Evolutionary conservation across 2,329 filamentous ascomycete species (phyloP).

Genomic region (Thielaviopsis euricoi): DNA sequence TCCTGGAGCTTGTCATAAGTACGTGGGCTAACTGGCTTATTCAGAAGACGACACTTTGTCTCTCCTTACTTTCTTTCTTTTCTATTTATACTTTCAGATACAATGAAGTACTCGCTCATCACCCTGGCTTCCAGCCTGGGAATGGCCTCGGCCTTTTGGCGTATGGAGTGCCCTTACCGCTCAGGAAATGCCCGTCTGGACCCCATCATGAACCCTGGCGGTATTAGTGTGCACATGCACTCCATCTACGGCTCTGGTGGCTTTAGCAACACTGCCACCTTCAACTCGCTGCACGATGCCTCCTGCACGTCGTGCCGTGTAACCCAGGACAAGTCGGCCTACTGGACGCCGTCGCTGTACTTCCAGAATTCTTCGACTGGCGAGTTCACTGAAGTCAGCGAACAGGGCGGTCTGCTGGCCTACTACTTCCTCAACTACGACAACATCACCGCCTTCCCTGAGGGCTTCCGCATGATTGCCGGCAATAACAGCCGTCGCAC

Average conservation of each 20-base stretch:
- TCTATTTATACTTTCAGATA: background rate
- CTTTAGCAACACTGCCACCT: conserved; percentile 29
- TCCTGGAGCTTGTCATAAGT: background rate
- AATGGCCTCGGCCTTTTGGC: conserved; percentile 59
- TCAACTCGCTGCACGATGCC: conserved; percentile 38
- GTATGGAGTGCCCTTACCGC: conserved; percentile 64
- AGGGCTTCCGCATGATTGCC: conserved; percentile 66
- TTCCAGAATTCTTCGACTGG: conserved; percentile 52
- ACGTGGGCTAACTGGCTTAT: background rate
- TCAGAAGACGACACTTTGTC: background rate
- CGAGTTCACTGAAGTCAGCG: conserved; percentile 49
- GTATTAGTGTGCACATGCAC: conserved; percentile 50
- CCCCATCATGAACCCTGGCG: conserved; percentile 51
- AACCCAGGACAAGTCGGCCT: conserved; percentile 68
- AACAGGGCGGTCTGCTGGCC: conserved; percentile 70
- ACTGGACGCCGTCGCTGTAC: conserved; percentile 70
- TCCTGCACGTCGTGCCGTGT: conserved; percentile 71
- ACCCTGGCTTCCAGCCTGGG: conserved; percentile 20
- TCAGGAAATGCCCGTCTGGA: conserved; percentile 59
- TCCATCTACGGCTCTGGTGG: conserved; percentile 49
- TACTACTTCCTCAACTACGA: conserved; percentile 67
- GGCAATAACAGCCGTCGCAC: conserved; percentile 52
- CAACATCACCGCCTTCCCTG: conserved; percentile 57
- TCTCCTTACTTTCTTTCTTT: background rate
- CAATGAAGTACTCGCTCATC: conserved; percentile 21